Conservation (phyloP, 768 basidiomycete species). For the Mycena epipterygia region DNA sequence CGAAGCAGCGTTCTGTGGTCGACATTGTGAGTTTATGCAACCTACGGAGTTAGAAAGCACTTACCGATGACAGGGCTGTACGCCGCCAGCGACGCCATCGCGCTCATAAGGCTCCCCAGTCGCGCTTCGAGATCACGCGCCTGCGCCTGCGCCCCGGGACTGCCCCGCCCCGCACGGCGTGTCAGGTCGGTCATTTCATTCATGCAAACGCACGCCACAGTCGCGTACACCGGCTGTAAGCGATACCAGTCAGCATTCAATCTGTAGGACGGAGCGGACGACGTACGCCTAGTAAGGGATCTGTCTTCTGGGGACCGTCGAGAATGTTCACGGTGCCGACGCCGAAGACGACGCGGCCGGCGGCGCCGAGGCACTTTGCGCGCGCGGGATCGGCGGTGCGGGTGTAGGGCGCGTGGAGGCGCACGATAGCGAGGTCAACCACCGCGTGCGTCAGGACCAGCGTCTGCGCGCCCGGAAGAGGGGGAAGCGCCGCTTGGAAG, state of each 20-base stretch:
- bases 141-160: neutral
- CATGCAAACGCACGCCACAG: conserved; percentile 19
- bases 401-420: conserved; percentile 25
- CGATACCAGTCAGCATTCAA: neutral
- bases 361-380: conserved; percentile 20
- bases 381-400: conserved; percentile 13
- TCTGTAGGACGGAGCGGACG: neutral
- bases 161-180: too few relatives aligned
- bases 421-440: conserved; percentile 23
- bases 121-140: conserved; percentile 1
- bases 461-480: conserved; percentile 5
- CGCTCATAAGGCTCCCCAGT: conserved; percentile 21
- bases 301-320: neutral
- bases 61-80: conserved; percentile 30
- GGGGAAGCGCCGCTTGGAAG: conserved; percentile 25
- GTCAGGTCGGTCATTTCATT: neutral
- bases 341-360: conserved; percentile 20
- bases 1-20: conserved; percentile 8
- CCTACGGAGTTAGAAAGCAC: neutral
- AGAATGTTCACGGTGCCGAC: conserved; percentile 6
- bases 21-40: neutral
- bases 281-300: conserved; percentile 20
- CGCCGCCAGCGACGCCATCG: conserved; percentile 24
- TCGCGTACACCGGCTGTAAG: conserved; percentile 5
- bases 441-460: conserved; percentile 23